phyloP scores from a whole-genome alignment of 345 rosid genomes.

The Microthlaspi erraticum region DNA sequence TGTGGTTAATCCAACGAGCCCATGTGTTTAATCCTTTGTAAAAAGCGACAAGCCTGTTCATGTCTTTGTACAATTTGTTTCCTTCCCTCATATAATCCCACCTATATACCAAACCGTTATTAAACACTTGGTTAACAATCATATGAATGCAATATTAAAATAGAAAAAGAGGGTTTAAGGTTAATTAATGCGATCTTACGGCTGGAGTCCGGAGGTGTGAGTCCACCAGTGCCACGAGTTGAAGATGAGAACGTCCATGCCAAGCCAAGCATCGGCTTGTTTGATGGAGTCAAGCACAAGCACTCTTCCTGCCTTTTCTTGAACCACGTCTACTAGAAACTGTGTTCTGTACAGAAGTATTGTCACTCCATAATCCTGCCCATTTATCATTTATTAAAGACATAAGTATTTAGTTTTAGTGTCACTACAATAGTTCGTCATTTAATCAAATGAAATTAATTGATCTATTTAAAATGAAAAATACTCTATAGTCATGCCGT shows the following conservation, averaged over 20 bases:
- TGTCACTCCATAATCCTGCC: conserved; percentile 67
- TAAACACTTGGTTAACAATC: not conserved
- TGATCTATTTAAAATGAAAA: not conserved
- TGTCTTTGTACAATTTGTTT: conserved; percentile 63
- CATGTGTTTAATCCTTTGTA: conserved; percentile 90
- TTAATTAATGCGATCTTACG: conserved; percentile 49
- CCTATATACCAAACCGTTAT: conserved; percentile 46
- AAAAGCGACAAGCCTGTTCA: conserved; percentile 82
- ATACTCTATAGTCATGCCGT: not conserved
- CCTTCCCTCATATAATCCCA: conserved; percentile 82
- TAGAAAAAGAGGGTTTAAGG: not conserved
- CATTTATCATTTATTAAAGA: not conserved
- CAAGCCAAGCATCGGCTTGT: conserved; percentile 68
- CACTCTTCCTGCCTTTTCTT: conserved; percentile 53
- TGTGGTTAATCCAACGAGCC: conserved; percentile 85
- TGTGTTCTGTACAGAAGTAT: conserved; percentile 63
- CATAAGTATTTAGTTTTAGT: not conserved
- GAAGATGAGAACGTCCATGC: conserved; percentile 85
- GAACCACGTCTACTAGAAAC: conserved; percentile 69
- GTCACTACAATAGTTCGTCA: not conserved
- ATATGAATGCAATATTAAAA: not conserved
- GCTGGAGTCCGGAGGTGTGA: conserved; percentile 67
- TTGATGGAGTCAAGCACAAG: conserved; percentile 78
- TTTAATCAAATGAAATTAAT: conserved; percentile 1
- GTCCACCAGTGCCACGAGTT: conserved; percentile 99